Base-by-base conservation (phyloP, 192 early-diverging fungal species). In the Coemansia sp. region DNA sequence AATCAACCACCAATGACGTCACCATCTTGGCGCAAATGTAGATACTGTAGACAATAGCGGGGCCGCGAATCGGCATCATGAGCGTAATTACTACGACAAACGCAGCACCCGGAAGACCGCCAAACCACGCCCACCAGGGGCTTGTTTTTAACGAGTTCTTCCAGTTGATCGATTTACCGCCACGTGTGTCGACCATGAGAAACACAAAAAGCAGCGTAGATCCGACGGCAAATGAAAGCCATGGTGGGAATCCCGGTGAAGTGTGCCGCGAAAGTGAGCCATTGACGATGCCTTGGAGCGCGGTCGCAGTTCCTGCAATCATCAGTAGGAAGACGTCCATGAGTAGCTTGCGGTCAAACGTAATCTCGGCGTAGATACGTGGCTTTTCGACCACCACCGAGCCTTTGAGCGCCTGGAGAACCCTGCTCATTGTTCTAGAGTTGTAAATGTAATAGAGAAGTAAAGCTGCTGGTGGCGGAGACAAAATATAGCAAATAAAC, bases 121-220 rank as follows among this genome's bases (percentile, higher is more conserved):
- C 74, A 20, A 71, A 43, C 74, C 74, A 76, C 2, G 63, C 38
- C 74, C 74, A 76, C 74, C 74, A 76, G 10, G 74, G 74, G 22
- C 57, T 54, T 22, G 67, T 70, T 38, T 76, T 76, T 13, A 70
- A 20, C 16, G 69, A 64, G 49, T 63, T 71, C 46, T 67, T 70
- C 74, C 74, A 76, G 38, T 65, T 66, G 43, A 76, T 76, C 5
- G 74, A 47, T n/a, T 51, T 70, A 43, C 74, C 74, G 18, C 74
- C 74, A 24, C 69, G 63, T 10, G 74, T 70, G 22, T 76, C 74
- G 33, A 76, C 47, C 74, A 76, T 70, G 11, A 76, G 29, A 52
- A 61, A 76, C 31, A 76, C 49, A 33, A 76, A 71, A 6, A 76
- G 74, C 13, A 76, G 52, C 2, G 65, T 42, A 10, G 69, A 70